Conservation (phyloP, 225 moss, liverwort and hornwort genomes). For the Physcomitrium patens region DNA sequence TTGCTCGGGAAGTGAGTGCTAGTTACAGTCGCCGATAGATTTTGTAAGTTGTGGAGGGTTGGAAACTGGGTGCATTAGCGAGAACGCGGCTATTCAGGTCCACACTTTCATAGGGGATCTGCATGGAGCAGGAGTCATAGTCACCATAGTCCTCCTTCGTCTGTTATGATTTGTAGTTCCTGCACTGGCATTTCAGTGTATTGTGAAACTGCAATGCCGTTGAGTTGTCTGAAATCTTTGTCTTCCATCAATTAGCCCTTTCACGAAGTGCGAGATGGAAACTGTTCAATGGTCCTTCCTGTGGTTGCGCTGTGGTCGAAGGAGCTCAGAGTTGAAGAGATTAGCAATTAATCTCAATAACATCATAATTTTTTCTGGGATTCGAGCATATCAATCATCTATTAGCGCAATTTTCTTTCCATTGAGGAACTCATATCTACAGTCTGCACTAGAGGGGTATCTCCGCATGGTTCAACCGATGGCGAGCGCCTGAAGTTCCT, state of each 20-base stretch:
- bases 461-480: background rate
- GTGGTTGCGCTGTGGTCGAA: background rate
- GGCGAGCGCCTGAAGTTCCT: background rate
- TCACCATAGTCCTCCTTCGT: background rate
- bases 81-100: conserved; percentile 16
- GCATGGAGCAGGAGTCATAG: conserved; percentile 21
- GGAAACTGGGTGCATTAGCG: conserved; percentile 1
- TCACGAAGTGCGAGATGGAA: conserved; percentile 12
- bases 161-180: too few relatives aligned
- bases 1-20: background rate
- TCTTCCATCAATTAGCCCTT: background rate
- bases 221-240: background rate
- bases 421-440: conserved; percentile 23
- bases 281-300: background rate
- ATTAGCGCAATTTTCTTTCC: background rate
- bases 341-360: background rate
- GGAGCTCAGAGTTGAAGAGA: background rate
- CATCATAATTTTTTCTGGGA: background rate
- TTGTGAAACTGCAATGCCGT: conserved; percentile 21
- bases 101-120: background rate
- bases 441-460: conserved; percentile 3
- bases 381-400: background rate
- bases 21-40: background rate
- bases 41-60: conserved; percentile 4
- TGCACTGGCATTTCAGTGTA: background rate